Conservation (phyloP, 1,139 yeast genomes). For the Hyphopichia khmerensis region DNA sequence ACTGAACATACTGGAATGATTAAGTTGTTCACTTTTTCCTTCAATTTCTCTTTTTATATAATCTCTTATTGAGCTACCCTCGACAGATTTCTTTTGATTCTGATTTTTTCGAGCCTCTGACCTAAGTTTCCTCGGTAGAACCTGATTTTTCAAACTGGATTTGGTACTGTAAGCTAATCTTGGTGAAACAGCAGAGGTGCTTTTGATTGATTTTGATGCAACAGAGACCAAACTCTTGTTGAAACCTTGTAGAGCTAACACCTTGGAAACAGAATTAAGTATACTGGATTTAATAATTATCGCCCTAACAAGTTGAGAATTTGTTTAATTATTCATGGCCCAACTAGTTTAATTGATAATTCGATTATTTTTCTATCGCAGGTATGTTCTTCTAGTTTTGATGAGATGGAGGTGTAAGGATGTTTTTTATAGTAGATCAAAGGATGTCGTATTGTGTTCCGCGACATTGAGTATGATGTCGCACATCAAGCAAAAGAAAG, state of each 20-base stretch:
- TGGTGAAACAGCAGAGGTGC: neutral
- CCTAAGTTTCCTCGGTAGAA: too few relatives aligned
- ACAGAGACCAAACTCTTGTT: constrained; percentile 1
- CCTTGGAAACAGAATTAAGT: neutral
- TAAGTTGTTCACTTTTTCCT: neutral
- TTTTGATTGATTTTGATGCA: neutral
- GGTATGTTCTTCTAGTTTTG: neutral
- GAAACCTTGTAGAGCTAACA: neutral
- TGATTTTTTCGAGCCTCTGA: too few relatives aligned
- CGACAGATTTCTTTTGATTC: too few relatives aligned
- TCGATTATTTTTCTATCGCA: too few relatives aligned
- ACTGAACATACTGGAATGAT: constrained; percentile 29
- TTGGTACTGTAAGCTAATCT: neutral
- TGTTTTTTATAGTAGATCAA: neutral
- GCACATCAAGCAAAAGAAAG: neutral
- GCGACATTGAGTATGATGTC: neutral
- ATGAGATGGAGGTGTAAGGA: neutral
- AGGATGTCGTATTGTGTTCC: neutral
- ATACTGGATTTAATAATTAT: too few relatives aligned
- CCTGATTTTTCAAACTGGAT: too few relatives aligned
- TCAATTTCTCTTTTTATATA: neutral
- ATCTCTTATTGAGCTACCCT: neutral
- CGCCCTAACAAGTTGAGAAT: too few relatives aligned
- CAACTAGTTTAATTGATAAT: neutral
- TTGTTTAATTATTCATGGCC: neutral